Evolutionary conservation across 768 basidiomycete species (phyloP), one percentile per base, ranked within the genome.

Genomic region (Termitomyces sp.): DNA sequence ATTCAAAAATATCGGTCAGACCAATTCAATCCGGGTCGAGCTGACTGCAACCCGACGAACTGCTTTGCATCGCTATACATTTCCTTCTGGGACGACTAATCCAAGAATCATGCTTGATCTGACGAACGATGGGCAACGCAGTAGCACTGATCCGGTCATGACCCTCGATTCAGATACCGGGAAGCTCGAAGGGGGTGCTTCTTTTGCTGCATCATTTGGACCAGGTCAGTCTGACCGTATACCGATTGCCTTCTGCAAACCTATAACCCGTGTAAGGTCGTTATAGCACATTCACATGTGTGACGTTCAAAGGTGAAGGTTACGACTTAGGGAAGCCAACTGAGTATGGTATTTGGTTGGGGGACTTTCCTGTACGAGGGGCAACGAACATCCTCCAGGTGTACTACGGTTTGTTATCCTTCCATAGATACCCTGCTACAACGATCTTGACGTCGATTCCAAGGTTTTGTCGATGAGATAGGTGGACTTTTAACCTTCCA

Each of bases 31-130:
- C 31, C 82, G 80, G 9, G 85, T 84, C 8, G 84, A 87, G 60
- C 73, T 87, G 0, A 86, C 86, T 3, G 76, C 86, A 6, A 86
- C 85, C 3, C 79, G 84, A 4, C 77, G 85, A 43, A 79, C 85
- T 2, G 85, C 84, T 8, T 68, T 88, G 7, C 86, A 87, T 65
- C 78, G 85, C 56, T 84, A 83, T 60, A 84, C 82, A 1, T 84
- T 84, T 67, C 82, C 83, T 0, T 65, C 79, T 4, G 77, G 74
- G 36, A 81, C 82, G 5, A 69, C 69, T 2, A 65, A 74, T 31
- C 86, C 86, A 1, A 79, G 85, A 3, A 79, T 88, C 31, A 71
- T 82, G 20, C 76, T 87, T 12, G 87, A 88, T 60, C 76, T 87
- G 54, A 85, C 85, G 2, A 84, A 86, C 63, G 87, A 87, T 65